phyloP scores from a whole-genome alignment of 768 basidiomycete genomes.

The Leucosporidium scottii region DNA sequence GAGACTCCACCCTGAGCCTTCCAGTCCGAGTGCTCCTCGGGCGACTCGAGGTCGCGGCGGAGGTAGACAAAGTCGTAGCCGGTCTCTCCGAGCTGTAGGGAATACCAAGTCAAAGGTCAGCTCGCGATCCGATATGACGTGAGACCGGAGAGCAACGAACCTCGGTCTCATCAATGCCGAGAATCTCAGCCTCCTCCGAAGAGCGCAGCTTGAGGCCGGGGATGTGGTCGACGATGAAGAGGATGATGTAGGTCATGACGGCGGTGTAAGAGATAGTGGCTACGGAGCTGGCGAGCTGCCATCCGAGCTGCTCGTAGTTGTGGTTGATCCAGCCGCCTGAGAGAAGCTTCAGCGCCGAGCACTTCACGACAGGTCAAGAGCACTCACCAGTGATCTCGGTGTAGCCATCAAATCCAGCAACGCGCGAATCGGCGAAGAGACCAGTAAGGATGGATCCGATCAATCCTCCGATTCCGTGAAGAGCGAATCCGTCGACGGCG shows the following conservation, averaged over 20 bases:
- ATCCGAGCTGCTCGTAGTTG: conserved; percentile 69
- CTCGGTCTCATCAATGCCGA: conserved; percentile 84
- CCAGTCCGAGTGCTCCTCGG: conserved; percentile 3
- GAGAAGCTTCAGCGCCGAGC: background rate
- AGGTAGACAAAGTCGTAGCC: conserved; percentile 5
- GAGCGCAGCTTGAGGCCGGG: conserved; percentile 58
- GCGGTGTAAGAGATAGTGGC: conserved; percentile 49
- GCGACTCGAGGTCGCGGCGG: conserved; percentile 1
- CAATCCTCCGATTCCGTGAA: conserved; percentile 56
- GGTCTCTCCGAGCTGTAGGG: background rate
- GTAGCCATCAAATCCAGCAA: conserved; percentile 60
- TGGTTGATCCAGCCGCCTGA: conserved; percentile 55
- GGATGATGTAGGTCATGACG: conserved; percentile 46
- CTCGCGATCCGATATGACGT: conserved; percentile 41
- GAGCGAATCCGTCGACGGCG: conserved; percentile 82
- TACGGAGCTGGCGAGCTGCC: conserved; percentile 61
- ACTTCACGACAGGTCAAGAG: too few relatives aligned
- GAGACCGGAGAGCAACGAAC: background rate
- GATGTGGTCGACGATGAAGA: conserved; percentile 54
- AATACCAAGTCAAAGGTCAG: background rate
- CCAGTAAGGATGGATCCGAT: conserved; percentile 53
- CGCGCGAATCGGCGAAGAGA: conserved; percentile 61
- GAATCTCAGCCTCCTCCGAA: conserved; percentile 46
- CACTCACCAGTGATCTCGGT: conserved; percentile 42
- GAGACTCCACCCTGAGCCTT: background rate